Evolutionary conservation across 139 green algal genomes (phyloP), one percentile per base, ranked within the genome.

Genomic region (Chlamydomonas eustigma): DNA sequence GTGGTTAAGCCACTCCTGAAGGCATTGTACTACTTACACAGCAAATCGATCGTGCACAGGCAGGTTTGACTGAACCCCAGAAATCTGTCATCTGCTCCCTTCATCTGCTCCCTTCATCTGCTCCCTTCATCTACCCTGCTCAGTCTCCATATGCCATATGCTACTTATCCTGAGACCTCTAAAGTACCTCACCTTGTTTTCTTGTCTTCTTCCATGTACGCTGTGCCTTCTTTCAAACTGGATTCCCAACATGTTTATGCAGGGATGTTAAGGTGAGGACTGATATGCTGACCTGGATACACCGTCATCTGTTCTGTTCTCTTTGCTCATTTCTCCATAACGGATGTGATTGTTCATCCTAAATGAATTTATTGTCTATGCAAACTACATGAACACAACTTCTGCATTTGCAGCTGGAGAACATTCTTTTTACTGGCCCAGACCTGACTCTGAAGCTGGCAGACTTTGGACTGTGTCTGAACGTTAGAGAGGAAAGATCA

Each of bases 391-490:
- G n/a, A n/a, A n/a, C n/a, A n/a, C n/a, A n/a, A n/a, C n/a, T n/a
- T n/a, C n/a, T n/a, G n/a, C n/a, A n/a, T n/a, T n/a, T 68, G 52
- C 52, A 85, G 71, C 76, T 77, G 31, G 77, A 83, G 37, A 79
- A 79, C 72, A 68, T 77, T 34, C 30, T 75, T 30, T 58, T 70
- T 2, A 44, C 39, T 37, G 36, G 51, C 5, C 38, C n/a, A 28
- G 76, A 79, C n/a, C 63, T 73, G 70, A 67, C 12, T 2, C 78
- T 86, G 28, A 89, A 89, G 76, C 74, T 89, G 51, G 80, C 72
- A 1, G 87, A 91, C 75, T 91, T 91, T 77, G 87, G 88, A 1
- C 78, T 92, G 12, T 80, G 79, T 18, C 85, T 92, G 28, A 80
- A 90, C 68, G 64, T 87, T 28, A 50, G 50, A 1, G 76, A 82